phyloP scores from a whole-genome alignment of 164 flowering plant genomes.

The Warburgia ugandensis region DNA sequence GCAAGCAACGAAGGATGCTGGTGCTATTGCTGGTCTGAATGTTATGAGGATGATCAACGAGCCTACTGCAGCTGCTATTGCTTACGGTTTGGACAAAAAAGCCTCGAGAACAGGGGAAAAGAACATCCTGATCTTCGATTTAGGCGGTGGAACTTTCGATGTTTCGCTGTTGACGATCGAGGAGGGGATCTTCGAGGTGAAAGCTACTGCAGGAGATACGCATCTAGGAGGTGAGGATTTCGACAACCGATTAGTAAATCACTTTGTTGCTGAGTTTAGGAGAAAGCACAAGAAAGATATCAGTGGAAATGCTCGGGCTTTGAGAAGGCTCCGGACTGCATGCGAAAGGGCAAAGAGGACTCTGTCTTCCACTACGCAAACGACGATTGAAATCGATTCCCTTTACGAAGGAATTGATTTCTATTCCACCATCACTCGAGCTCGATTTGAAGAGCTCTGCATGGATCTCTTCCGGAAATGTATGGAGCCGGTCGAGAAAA shows the following conservation, averaged over 20 bases:
- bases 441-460: constrained; percentile 21
- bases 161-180: constrained; percentile 44
- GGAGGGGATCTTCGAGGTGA: constrained; percentile 49
- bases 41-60: constrained; percentile 37
- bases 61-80: constrained; percentile 56
- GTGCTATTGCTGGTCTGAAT: neutral
- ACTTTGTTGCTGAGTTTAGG: constrained; percentile 23
- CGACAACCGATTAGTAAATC: constrained; percentile 23
- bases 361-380: constrained; percentile 18
- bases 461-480: no score
- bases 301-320: constrained; percentile 20
- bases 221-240: no score
- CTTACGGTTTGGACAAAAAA: constrained; percentile 53
- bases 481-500: constrained; percentile 25
- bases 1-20: constrained; percentile 40
- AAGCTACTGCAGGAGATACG: constrained; percentile 50
- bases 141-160: constrained; percentile 55
- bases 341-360: constrained; percentile 26
- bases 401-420: constrained; percentile 23
- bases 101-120: constrained; percentile 35
- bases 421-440: constrained; percentile 17
- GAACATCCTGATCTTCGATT: constrained; percentile 45
- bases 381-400: constrained; percentile 20
- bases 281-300: constrained; percentile 26
- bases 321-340: constrained; percentile 17